Percentiles rank a stretch among this genome's conserved stretches.
Evolutionary conservation across 106 monocot genomes (phyloP).

Genomic region (Apostasia ramifera): DNA sequence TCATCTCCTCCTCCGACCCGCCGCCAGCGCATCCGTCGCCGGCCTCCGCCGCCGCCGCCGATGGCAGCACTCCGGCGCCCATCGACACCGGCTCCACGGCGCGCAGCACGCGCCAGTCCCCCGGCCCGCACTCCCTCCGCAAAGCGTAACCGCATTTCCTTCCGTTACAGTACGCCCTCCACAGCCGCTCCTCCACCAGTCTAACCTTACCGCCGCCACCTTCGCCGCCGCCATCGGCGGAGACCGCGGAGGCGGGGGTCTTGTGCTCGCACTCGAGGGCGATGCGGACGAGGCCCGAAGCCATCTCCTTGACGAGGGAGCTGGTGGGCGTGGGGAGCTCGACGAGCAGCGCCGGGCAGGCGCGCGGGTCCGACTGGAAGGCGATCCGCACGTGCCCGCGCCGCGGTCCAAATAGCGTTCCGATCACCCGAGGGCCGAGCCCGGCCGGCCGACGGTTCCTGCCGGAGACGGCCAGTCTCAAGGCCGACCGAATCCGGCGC

Average conservation of each 20-base stretch:
- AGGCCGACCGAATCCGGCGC: not conserved
- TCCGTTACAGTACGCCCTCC: conserved; percentile 43
- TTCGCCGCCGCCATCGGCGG: not conserved
- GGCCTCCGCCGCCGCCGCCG: not conserved
- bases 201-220: not conserved
- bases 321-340: conserved; percentile 44
- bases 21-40: conserved; percentile 3
- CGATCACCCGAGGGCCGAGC: conserved; percentile 3
- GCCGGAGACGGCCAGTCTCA: not conserved
- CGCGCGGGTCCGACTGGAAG: conserved; percentile 10
- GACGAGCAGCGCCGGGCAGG: conserved; percentile 15
- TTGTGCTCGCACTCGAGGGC: conserved; percentile 30
- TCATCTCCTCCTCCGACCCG: conserved; percentile 25
- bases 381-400: conserved; percentile 13
- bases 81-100: conserved; percentile 48
- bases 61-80: conserved; percentile 49
- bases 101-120: conserved; percentile 30
- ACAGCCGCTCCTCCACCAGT: conserved; percentile 13
- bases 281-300: conserved; percentile 50
- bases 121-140: conserved; percentile 16
- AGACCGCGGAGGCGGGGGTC: not conserved
- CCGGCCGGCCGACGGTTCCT: not conserved
- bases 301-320: conserved; percentile 42
- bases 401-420: conserved; percentile 10
- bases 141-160: conserved; percentile 34